Evolutionary conservation across 1,284 basidiomycete species (phyloP).

Genomic region (Cryptococcus floricola): DNA sequence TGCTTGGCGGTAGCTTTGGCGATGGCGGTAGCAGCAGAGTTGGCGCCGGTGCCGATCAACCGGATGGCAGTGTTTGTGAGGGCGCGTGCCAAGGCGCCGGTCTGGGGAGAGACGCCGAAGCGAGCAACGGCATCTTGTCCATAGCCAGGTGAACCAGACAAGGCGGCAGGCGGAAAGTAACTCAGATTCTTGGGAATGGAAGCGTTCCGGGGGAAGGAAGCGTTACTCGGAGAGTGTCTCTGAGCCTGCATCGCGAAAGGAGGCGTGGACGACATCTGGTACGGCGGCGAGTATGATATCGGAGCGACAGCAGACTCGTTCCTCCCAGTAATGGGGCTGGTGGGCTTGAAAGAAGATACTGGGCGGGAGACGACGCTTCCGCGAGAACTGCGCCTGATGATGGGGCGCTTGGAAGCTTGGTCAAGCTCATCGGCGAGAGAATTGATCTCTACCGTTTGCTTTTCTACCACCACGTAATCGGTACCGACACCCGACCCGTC

Average conservation of each 20-base stretch:
- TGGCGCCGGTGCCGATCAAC: slow-evolving; percentile 66
- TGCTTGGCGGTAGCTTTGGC: slow-evolving; percentile 39
- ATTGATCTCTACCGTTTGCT: slow-evolving; percentile 57
- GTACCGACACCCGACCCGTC: slow-evolving; percentile 34
- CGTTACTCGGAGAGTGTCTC: slow-evolving; percentile 13
- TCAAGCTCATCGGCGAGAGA: slow-evolving; percentile 55
- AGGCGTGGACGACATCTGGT: slow-evolving; percentile 48
- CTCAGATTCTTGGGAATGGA: slow-evolving; percentile 36
- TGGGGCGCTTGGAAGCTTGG: slow-evolving; percentile 44
- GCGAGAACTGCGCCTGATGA: slow-evolving; percentile 43
- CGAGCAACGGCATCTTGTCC: slow-evolving; percentile 22
- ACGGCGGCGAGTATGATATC: slow-evolving; percentile 49
- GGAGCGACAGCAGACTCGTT: slow-evolving; percentile 21
- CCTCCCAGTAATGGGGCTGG: slow-evolving; percentile 11
- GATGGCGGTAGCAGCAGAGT: slow-evolving; percentile 38
- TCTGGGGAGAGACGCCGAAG: slow-evolving; percentile 36
- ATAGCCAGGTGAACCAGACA: slow-evolving; percentile 12
- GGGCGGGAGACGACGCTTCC: slow-evolving; percentile 41
- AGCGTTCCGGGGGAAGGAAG: slow-evolving; percentile 26
- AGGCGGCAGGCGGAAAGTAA: slow-evolving; percentile 32
- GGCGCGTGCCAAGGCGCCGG: slow-evolving; percentile 75
- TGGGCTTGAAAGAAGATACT: slow-evolving; percentile 41
- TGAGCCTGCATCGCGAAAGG: slow-evolving; percentile 43
- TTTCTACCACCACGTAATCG: slow-evolving; percentile 59
- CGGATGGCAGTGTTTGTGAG: slow-evolving; percentile 86